Evolutionary conservation across 306 rosid genomes (phyloP).

Genomic region (Begonia masoniana): DNA sequence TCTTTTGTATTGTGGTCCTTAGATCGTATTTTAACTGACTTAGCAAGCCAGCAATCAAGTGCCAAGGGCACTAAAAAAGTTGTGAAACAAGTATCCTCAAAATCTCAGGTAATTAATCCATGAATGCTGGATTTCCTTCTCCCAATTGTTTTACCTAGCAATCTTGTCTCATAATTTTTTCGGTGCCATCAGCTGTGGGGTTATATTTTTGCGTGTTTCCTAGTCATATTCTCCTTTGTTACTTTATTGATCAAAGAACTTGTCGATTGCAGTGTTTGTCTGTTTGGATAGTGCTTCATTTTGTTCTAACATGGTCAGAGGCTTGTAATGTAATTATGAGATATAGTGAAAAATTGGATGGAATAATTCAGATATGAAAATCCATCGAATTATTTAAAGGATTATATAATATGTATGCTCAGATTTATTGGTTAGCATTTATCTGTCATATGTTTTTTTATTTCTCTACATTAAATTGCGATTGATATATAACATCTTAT

Average conservation of each 20-base stretch:
- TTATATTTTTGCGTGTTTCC: background rate
- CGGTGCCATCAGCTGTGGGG: background rate
- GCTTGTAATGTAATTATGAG: too few relatives aligned
- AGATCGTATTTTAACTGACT: constrained; percentile 62
- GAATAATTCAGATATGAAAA: too few relatives aligned
- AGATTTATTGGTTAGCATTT: too few relatives aligned
- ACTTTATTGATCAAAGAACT: background rate
- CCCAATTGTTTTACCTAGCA: background rate
- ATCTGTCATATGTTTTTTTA: too few relatives aligned
- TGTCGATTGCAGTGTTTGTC: background rate
- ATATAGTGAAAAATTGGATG: too few relatives aligned
- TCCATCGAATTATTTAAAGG: too few relatives aligned
- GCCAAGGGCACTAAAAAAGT: constrained; percentile 65
- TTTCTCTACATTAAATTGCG: too few relatives aligned
- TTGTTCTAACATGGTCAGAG: too few relatives aligned
- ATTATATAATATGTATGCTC: too few relatives aligned
- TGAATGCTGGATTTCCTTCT: background rate
- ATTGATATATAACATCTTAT: too few relatives aligned
- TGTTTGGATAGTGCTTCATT: background rate
- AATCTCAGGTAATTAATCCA: constrained; percentile 59
- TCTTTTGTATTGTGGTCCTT: constrained; percentile 53
- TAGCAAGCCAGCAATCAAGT: constrained; percentile 43
- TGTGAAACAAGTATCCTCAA: constrained; percentile 48
- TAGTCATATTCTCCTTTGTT: background rate
- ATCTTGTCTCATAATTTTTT: background rate